phyloP scores from a whole-genome alignment of 768 basidiomycete genomes.

The Leucocoprinus birnbaumii region DNA sequence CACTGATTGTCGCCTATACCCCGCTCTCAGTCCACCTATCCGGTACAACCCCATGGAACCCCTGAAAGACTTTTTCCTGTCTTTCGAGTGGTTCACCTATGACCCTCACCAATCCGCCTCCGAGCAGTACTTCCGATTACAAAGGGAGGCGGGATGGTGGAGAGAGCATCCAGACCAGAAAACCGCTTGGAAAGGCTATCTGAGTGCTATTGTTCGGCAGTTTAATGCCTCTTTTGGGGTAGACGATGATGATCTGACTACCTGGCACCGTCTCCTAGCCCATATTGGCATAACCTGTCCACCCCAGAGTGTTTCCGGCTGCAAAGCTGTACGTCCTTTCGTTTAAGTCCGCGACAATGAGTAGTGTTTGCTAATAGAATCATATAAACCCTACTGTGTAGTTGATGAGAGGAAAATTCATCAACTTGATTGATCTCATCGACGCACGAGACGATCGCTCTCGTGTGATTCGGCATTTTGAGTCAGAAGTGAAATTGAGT shows the following conservation, averaged over 20 bases:
- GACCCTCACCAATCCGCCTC: background rate
- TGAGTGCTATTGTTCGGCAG: slow-evolving; percentile 26
- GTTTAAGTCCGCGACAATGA: too few species aligned
- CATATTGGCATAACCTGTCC: background rate
- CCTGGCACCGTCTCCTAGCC: slow-evolving; percentile 2
- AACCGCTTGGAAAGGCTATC: slow-evolving; percentile 18
- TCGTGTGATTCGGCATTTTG: too few species aligned
- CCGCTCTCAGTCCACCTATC: too few species aligned
- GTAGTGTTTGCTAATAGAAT: background rate
- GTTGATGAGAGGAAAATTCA: slow-evolving; percentile 10
- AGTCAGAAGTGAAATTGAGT: background rate
- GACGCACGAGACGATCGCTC: background rate
- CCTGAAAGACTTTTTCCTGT: background rate
- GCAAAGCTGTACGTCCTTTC: background rate
- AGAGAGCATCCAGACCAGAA: slow-evolving; percentile 1
- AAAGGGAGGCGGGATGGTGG: slow-evolving; percentile 16
- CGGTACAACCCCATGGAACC: background rate
- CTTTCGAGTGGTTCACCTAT: background rate
- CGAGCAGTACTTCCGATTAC: slow-evolving; percentile 23
- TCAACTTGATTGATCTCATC: slow-evolving; percentile 15
- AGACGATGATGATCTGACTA: slow-evolving; percentile 5
- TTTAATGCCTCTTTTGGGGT: slow-evolving; percentile 23
- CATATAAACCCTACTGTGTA: too few species aligned
- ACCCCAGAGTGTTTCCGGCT: slow-evolving; percentile 1
- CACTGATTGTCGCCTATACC: too few species aligned